Evolutionary conservation across 2,329 filamentous ascomycete genomes (phyloP), one percentile per base, ranked within the genome.

Genomic region (Ophiostoma tasmaniense): DNA sequence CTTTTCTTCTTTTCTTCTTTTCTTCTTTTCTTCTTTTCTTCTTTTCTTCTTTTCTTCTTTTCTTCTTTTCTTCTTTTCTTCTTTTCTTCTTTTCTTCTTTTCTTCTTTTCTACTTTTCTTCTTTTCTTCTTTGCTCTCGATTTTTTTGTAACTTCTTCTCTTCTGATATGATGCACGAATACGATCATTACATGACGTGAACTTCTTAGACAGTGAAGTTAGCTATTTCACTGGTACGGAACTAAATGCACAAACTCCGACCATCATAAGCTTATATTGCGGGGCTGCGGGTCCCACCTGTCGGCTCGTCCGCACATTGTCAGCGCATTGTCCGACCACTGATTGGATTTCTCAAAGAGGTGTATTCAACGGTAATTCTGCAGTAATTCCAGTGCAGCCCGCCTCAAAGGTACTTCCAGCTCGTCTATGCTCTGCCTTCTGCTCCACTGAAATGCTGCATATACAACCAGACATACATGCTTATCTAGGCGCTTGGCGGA

Each of bases 271-370:
- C 55, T 61, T 61, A 55, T 30, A 61, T 17, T 61, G 55, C 55
- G 55, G 55, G 55, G 55, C 7, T 55, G 22, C 22, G 50, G n/a
- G 50, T 2, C 8, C 55, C 55, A 61, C 55, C 25, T 61, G 55
- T 61, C 55, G 55, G 55, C 25, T 28, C 25, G 55, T 33, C 55
- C 55, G 50, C 50, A 55, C 22, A 25, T 17, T 20, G 55, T 61
- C 55, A 61, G 55, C 55, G 55, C 55, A 61, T 33, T 61, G 55
- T 17, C 55, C 55, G 25, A 61, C 10, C 55, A 61, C 25, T 61
- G 55, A 61, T 61, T 61, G 55, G 55, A 14, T 61, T 61, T n/a
- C 22, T 25, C 55, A 17, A 6, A 17, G 10, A 33, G n/a, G 13
- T 55, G 50, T 55, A 55, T 25, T n/a, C 20, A 10, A 45, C 42